Conservation (phyloP, 345 rosid species). For the Acer campestre region DNA sequence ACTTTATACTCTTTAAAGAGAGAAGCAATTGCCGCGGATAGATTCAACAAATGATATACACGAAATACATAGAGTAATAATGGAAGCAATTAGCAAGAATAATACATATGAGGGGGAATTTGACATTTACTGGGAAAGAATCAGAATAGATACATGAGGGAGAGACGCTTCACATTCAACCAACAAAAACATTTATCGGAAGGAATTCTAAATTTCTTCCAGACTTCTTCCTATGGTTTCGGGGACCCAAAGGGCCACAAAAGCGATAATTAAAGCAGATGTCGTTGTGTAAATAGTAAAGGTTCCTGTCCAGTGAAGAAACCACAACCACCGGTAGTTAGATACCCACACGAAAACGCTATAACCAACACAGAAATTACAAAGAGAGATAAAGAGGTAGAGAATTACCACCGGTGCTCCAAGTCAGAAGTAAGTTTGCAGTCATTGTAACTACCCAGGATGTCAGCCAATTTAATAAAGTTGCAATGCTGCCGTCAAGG, state of each 20-base stretch:
- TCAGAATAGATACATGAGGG: not conserved
- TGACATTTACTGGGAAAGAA: not conserved
- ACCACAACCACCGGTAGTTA: not conserved
- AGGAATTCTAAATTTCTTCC: conserved; percentile 76
- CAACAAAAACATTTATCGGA: conserved; percentile 47
- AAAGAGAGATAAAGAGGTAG: conserved; percentile 3
- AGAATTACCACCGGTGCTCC: conserved; percentile 62
- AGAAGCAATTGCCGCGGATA: no score
- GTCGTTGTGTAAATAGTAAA: conserved; percentile 53
- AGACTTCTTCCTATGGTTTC: conserved; percentile 75
- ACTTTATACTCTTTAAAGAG: no score
- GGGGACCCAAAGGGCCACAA: conserved; percentile 57
- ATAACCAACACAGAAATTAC: not conserved
- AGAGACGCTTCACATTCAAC: not conserved
- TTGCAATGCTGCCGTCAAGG: conserved; percentile 70
- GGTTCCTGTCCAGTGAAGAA: conserved; percentile 29
- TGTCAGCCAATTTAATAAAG: conserved; percentile 57
- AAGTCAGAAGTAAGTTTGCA: conserved; percentile 52
- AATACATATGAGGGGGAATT: not conserved
- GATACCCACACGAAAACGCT: not conserved
- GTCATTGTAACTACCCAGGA: conserved; percentile 59
- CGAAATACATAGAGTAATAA: not conserved
- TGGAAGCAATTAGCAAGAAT: not conserved
- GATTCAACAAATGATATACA: not conserved
- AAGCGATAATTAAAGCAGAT: conserved; percentile 43